phyloP scores from a whole-genome alignment of 2,329 filamentous ascomycete species.

The Macrophomina phaseolina region DNA sequence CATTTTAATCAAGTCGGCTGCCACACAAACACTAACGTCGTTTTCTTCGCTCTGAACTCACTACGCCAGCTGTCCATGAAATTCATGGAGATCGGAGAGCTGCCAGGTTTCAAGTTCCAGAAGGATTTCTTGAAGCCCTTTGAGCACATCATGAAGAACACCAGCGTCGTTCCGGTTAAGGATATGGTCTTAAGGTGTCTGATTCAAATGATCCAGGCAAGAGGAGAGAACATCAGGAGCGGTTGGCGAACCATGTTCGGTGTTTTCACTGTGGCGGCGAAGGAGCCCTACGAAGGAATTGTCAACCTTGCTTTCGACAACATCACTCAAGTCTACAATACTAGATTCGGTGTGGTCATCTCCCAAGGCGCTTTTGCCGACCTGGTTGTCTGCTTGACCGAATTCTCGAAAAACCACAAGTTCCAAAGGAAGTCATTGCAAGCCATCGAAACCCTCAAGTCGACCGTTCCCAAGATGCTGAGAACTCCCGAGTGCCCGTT shows the following conservation, averaged over 20 bases:
- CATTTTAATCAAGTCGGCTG: slow-evolving; percentile 99
- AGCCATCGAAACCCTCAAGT: slow-evolving; percentile 93
- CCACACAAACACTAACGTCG: slow-evolving; percentile 93
- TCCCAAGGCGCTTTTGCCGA: slow-evolving; percentile 97
- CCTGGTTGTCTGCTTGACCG: slow-evolving; percentile 91
- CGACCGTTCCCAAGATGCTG: slow-evolving; percentile 92
- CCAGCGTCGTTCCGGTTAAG: slow-evolving; percentile 88
- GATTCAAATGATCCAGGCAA: slow-evolving; percentile 98
- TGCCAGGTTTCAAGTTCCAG: slow-evolving; percentile 99
- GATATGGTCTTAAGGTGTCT: slow-evolving; percentile 96
- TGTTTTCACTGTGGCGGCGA: slow-evolving; percentile 93
- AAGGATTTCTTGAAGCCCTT: slow-evolving; percentile 99
- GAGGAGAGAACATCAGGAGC: slow-evolving; percentile 94
- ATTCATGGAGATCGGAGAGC: slow-evolving; percentile 97
- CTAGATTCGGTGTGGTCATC: slow-evolving; percentile 93
- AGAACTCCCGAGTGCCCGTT: slow-evolving; percentile 94
- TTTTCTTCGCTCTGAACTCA: slow-evolving; percentile 96
- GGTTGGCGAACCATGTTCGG: slow-evolving; percentile 99
- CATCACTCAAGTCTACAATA: slow-evolving; percentile 93
- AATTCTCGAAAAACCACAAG: slow-evolving; percentile 97
- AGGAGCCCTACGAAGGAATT: slow-evolving; percentile 91
- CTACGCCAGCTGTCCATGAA: slow-evolving; percentile 95
- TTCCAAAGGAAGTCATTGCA: slow-evolving; percentile 99
- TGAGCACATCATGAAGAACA: slow-evolving; percentile 95
- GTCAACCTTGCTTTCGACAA: slow-evolving; percentile 98